Base-by-base conservation (phyloP, 345 rosid species). In the Eucalyptus cloeziana region DNA sequence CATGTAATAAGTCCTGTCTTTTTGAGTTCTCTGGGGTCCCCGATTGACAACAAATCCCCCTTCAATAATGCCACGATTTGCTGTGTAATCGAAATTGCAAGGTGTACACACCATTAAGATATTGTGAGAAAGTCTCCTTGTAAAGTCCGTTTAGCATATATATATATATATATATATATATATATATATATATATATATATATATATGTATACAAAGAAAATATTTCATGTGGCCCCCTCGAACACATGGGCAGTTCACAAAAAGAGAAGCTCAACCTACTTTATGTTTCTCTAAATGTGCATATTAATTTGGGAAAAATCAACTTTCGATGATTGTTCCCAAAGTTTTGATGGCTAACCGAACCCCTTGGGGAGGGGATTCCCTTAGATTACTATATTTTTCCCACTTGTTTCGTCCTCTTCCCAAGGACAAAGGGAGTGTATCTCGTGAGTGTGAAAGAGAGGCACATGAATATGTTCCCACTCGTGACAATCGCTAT, bases 201-300 rank as follows among this genome's bases (percentile, higher is more conserved):
- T n/a, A n/a, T n/a, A n/a, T n/a, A n/a, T n/a, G n/a, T n/a, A n/a
- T 6, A 76, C 85, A 37, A 76, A 76, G 85, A 76, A 37, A 64
- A 49, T 89, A 58, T 92, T 89, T 92, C 89, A 92, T 88, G 15
- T 91, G 88, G 95, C 92, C 87, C 95, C 95, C 67, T 87, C 89
- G 60, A 37, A 91, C 96, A 94, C 94, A 93, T 92, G 96, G 94
- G 93, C 71, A 60, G 90, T 91, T 91, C 88, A 87, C 92, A 93
- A 91, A n/a, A 93, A 93, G 47, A 40, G 85, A 40, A 22, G 85
- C 85, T 76, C 30, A 40, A 40, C 85, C 85, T 40, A 76, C 85
- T 76, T 76, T 76, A 40, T 76, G 83, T 22, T 76, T 76, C 85
- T 76, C 24, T 76, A 76, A 40, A 40, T 76, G 85, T 40, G 47